Percentiles rank a stretch among this genome's conserved stretches.
Conservation (phyloP, 768 basidiomycete species). For the Leucogyrophana mollusca region DNA sequence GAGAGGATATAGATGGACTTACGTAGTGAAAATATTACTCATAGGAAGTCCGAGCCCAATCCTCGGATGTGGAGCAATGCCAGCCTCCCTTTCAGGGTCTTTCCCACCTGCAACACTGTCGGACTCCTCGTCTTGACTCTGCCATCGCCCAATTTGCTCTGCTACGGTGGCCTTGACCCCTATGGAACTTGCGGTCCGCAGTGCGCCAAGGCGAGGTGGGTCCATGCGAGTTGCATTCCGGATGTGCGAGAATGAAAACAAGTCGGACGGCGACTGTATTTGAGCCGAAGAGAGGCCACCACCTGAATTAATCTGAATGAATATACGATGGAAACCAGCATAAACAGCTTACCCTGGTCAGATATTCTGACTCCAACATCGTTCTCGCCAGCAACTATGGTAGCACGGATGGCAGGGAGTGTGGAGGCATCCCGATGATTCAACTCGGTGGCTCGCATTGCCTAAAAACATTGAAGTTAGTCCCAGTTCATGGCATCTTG, state of each 20-base stretch:
- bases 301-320: slow-evolving; percentile 40
- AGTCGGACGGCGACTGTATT: slow-evolving; percentile 65
- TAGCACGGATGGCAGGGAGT: slow-evolving; percentile 68
- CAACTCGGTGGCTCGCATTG: slow-evolving; percentile 66
- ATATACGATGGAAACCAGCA: slow-evolving; percentile 1
- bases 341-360: slow-evolving; percentile 65
- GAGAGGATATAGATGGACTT: slow-evolving; percentile 19
- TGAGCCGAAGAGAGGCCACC: slow-evolving; percentile 62
- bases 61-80: slow-evolving; percentile 53
- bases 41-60: slow-evolving; percentile 86
- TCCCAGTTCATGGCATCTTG: not conserved
- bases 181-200: slow-evolving; percentile 58
- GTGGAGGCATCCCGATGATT: slow-evolving; percentile 42
- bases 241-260: slow-evolving; percentile 88
- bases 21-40: slow-evolving; percentile 88
- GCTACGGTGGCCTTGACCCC: slow-evolving; percentile 78
- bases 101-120: slow-evolving; percentile 20
- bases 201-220: slow-evolving; percentile 61
- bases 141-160: slow-evolving; percentile 66
- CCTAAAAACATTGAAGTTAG: slow-evolving; percentile 37
- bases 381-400: slow-evolving; percentile 71
- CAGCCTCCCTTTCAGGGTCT: slow-evolving; percentile 42
- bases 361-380: slow-evolving; percentile 83
- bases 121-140: slow-evolving; percentile 23
- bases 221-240: slow-evolving; percentile 74